A percentile compares a stretch with the other conserved stretches of the same genome.
These are phyloP conservation scores for Linnemannia elongata DNA, from an alignment of 192 early-diverging fungal species.

Conservation along the genomic window DNA sequence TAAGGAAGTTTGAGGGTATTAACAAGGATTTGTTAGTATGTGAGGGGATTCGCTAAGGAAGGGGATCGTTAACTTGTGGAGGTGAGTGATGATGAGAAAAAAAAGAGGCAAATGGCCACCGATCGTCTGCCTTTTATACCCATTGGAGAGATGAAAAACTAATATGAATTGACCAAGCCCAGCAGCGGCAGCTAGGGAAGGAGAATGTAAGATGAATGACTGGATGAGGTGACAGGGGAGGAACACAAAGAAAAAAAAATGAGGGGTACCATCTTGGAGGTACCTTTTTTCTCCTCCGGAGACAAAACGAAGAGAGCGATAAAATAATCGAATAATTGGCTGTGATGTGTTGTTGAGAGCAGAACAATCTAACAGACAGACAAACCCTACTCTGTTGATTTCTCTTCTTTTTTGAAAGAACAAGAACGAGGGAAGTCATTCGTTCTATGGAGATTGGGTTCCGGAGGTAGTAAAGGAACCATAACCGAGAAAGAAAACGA, in stretches of 20 bases:
- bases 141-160: background rate
- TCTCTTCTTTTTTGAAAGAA: no score
- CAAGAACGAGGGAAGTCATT: no score
- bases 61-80: constrained; percentile 6
- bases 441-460: background rate
- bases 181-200: background rate
- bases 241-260: background rate
- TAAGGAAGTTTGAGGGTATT: background rate
- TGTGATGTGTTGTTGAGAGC: background rate
- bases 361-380: background rate
- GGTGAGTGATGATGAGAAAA: constrained; percentile 12
- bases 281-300: background rate
- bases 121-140: background rate
- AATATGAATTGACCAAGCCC: background rate
- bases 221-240: background rate
- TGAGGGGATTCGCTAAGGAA: background rate
- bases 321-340: constrained; percentile 2
- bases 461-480: background rate
- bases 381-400: background rate
- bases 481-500: background rate
- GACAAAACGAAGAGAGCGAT: background rate
- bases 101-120: background rate
- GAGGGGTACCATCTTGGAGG: background rate
- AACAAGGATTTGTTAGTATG: background rate
- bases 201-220: no score